A percentile compares a stretch with the other conserved stretches of the same genome.
Conservation (phyloP, 2,329 filamentous ascomycete species). For the Trichophaea hybrida region DNA sequence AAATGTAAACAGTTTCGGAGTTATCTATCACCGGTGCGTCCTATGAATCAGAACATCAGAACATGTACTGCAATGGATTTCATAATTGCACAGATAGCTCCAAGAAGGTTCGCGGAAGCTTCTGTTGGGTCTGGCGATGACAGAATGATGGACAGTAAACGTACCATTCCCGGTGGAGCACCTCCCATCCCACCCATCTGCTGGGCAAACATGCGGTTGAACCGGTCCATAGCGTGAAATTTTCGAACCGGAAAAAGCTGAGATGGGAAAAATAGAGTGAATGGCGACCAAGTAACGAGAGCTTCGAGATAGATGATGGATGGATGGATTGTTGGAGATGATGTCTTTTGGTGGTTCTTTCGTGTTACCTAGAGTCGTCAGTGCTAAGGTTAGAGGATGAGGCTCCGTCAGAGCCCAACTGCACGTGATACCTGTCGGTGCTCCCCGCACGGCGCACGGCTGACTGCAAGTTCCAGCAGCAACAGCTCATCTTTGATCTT, state of each 20-base stretch:
- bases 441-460: too few relatives aligned
- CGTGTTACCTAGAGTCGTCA: too few relatives aligned
- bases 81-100: not conserved
- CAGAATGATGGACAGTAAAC: constrained; percentile 27
- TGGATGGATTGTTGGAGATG: constrained; percentile 18
- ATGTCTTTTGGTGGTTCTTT: not conserved
- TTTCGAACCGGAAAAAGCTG: not conserved
- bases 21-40: constrained; percentile 93
- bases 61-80: too few relatives aligned
- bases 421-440: too few relatives aligned
- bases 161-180: constrained; percentile 46
- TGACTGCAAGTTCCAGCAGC: too few relatives aligned
- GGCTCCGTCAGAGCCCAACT: too few relatives aligned
- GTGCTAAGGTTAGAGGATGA: too few relatives aligned
- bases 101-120: not conserved
- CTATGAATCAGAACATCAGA: constrained; percentile 34
- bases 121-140: not conserved
- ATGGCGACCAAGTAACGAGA: not conserved
- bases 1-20: constrained; percentile 98
- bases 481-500: too few relatives aligned
- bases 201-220: constrained; percentile 63
- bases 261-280: constrained; percentile 23
- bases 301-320: constrained; percentile 1
- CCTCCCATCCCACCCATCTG: constrained; percentile 45
- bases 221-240: constrained; percentile 57